Conservation (phyloP, 345 rosid species). For the Dipteronia sinensis region DNA sequence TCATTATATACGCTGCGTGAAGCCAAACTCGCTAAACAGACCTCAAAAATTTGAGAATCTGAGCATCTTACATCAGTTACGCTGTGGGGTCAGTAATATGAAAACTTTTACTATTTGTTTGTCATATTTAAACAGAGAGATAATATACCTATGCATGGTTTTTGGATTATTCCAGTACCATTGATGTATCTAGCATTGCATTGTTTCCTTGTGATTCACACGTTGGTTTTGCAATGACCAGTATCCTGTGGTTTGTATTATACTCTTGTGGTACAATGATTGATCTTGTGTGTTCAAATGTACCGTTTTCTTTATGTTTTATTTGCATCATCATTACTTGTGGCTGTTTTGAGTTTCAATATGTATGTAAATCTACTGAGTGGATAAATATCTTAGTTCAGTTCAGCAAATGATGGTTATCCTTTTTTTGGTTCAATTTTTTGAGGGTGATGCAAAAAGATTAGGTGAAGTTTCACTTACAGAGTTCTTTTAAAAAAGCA, state of each 20-base stretch:
- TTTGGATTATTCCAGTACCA: background rate
- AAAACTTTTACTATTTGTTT: background rate
- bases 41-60: constrained; percentile 89
- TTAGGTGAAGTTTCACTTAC: too few species aligned
- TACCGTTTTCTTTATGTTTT: background rate
- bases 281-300: background rate
- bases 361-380: background rate
- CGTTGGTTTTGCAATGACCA: constrained; percentile 2
- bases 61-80: constrained; percentile 87
- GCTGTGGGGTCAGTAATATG: constrained; percentile 87
- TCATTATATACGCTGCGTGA: constrained; percentile 97
- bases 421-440: background rate
- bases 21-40: constrained; percentile 87
- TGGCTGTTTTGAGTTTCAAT: background rate
- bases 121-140: background rate
- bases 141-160: constrained; percentile 4
- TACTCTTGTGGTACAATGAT: background rate
- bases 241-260: background rate
- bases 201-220: constrained; percentile 1
- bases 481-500: background rate
- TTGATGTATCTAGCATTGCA: background rate
- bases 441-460: background rate
- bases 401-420: background rate
- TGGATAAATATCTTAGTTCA: background rate
- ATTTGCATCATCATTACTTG: background rate